Conservation (phyloP, 805 yeast species). For the Candida cerambycidarum region DNA sequence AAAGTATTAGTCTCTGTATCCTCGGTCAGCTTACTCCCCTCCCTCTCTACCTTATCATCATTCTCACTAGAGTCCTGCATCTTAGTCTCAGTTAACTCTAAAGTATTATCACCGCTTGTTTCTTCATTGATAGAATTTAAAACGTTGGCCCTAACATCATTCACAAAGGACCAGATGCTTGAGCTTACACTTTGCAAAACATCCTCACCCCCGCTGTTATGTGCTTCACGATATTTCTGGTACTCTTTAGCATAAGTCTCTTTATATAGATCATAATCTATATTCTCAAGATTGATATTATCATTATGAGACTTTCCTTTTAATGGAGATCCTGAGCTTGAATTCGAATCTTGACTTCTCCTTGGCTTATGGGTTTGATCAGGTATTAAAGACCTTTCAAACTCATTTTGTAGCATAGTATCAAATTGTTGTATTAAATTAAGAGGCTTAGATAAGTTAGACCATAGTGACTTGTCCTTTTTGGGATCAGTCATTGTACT, state of each 20-base stretch:
- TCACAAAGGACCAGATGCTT: conserved; percentile 45
- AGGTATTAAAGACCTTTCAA: conserved; percentile 48
- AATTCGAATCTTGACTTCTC: conserved; percentile 1
- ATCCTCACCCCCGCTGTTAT: conserved; percentile 24
- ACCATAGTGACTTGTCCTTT: conserved; percentile 26
- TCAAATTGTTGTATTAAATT: conserved; percentile 67
- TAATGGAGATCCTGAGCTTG: background rate
- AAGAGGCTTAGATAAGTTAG: conserved; percentile 50
- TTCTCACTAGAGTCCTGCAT: too few relatives aligned
- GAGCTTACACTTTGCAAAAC: conserved; percentile 42
- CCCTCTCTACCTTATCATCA: too few relatives aligned
- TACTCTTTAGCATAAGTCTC: conserved; percentile 17
- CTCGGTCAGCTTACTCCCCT: too few relatives aligned
- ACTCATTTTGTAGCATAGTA: conserved; percentile 61
- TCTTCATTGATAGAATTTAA: conserved; percentile 15
- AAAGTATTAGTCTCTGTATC: too few relatives aligned
- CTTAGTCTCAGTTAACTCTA: background rate
- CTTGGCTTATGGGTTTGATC: conserved; percentile 6
- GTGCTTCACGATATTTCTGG: conserved; percentile 26
- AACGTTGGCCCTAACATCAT: conserved; percentile 39
- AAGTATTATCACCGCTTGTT: background rate
- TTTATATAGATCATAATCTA: conserved; percentile 1
- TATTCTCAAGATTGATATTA: background rate
- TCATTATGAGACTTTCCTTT: background rate
- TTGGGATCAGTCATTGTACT: conserved; percentile 28